Evolutionary conservation across 306 rosid species (phyloP), one percentile per base, ranked within the genome.

Genomic region (Lablab purpureus): DNA sequence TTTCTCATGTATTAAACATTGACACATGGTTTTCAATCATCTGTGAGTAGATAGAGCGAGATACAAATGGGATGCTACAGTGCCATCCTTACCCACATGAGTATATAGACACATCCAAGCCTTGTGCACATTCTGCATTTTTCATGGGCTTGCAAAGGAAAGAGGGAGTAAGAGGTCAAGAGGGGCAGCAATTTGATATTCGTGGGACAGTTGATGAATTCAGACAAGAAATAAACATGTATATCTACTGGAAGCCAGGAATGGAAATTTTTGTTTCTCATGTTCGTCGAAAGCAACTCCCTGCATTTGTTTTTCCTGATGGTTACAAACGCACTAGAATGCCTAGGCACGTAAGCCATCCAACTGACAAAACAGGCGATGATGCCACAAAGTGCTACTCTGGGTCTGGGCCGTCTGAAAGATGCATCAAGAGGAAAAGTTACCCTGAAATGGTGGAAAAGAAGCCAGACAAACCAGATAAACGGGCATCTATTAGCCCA

Each of bases 101-200:
- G 84, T 95, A 89, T 67, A 74, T 80, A 19, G 97, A 93, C 71
- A 14, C 86, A 45, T 90, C 96, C 70, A 95, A 89, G 85, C 90
- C 87, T 21, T 89, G 98, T 76, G 85, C 97, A 4, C 97, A 95
- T 87, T 86, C 90, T 84, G 96, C 99, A 49, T 95, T 91, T 88
- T 95, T 95, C 83, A 88, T 95, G 99, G 99, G 99, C 69, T 88
- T 95, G 90, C 99, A 95, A 83, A 87, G 99, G 85, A 95, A 89
- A 85, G 98, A 95, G 89, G 99, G 99, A 76, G 85, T 91, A 68
- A 95, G 87, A 85, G 94, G 98, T 82, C 95, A 89, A 87, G 98
- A 88, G 82, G 98, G 94, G 70, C 99, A 95, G 86, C 98, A 91
- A 80, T 92, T 95, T 86, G 98, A 95, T 87, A 95, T 95, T 73